Conservation (phyloP, 768 basidiomycete genomes). For the Psilocybe azurescens region DNA sequence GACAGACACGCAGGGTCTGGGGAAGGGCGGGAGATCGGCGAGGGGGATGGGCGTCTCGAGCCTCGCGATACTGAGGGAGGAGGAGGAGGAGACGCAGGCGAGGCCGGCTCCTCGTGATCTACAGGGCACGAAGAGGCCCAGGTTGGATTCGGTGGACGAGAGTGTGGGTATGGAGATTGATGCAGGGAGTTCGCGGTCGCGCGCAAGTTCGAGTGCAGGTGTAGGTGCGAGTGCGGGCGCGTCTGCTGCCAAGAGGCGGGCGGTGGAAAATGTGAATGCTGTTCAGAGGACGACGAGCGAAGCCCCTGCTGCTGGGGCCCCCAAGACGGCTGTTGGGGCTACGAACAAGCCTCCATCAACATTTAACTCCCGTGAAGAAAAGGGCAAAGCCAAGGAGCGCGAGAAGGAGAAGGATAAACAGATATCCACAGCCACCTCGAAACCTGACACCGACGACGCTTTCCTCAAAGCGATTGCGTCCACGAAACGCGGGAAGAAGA, state of each 20-base stretch:
- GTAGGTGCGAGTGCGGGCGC: slow-evolving; percentile 1
- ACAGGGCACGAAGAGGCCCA: slow-evolving; percentile 42
- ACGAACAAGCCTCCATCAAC: slow-evolving; percentile 14
- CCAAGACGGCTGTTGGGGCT: slow-evolving; percentile 23
- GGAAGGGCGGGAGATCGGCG: slow-evolving; percentile 16
- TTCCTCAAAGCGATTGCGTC: slow-evolving; percentile 80
- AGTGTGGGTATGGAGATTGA: slow-evolving; percentile 47
- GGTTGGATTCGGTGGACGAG: slow-evolving; percentile 39
- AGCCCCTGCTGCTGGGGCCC: slow-evolving; percentile 12
- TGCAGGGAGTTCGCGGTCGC: slow-evolving; percentile 20
- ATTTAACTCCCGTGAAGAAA: not conserved
- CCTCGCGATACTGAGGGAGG: slow-evolving; percentile 51
- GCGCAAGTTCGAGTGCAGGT: not conserved
- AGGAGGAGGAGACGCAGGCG: slow-evolving; percentile 52
- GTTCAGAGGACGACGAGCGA: slow-evolving; percentile 25
- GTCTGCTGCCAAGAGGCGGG: slow-evolving; percentile 46
- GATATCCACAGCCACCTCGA: slow-evolving; percentile 14
- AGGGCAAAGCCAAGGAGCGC: not conserved
- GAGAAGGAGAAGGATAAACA: slow-evolving; percentile 7
- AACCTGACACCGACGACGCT: slow-evolving; percentile 68
- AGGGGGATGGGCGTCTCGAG: slow-evolving; percentile 22
- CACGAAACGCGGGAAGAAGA: slow-evolving; percentile 68
- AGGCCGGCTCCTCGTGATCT: slow-evolving; percentile 3
- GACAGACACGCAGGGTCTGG: slow-evolving; percentile 25
- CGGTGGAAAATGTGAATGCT: slow-evolving; percentile 43